Conservation (phyloP, 805 yeast species). For the Metschnikowia lachancei region DNA sequence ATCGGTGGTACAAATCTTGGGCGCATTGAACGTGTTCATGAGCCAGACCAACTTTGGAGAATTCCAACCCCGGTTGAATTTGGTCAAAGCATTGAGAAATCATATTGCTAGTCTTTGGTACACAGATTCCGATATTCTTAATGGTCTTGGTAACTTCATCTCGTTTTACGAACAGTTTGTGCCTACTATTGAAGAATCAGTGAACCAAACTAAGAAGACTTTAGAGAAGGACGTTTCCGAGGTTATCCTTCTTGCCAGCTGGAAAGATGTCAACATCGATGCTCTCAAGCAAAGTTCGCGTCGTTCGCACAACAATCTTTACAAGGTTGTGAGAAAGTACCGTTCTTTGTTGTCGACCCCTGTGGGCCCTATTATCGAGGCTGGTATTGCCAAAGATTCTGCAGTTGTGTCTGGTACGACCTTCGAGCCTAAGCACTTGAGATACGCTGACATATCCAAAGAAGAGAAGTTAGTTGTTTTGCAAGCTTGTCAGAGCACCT, state of each 20-base stretch:
- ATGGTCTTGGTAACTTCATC: conserved; percentile 56
- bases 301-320: conserved; percentile 78
- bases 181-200: conserved; percentile 43
- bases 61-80: conserved; percentile 52
- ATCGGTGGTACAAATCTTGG: conserved; percentile 28
- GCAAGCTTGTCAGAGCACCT: conserved; percentile 31
- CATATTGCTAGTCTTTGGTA: conserved; percentile 40
- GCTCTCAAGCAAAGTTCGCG: conserved; percentile 93
- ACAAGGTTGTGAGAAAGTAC: conserved; percentile 80
- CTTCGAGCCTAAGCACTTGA: conserved; percentile 2
- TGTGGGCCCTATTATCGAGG: conserved; percentile 55
- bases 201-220: conserved; percentile 47
- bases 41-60: conserved; percentile 80
- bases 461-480: conserved; percentile 14
- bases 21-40: conserved; percentile 71
- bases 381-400: conserved; percentile 42
- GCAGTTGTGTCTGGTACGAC: conserved; percentile 2
- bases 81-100: conserved; percentile 61
- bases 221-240: conserved; percentile 81
- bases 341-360: conserved; percentile 56
- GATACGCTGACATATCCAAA: conserved; percentile 8
- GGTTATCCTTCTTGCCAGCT: conserved; percentile 83
- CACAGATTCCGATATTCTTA: conserved; percentile 20
- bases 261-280: conserved; percentile 94
- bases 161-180: conserved; percentile 66